Percentiles rank a stretch among this genome's conserved stretches.
Evolutionary conservation across 805 yeast species (phyloP).

Genomic region (Pichia gijzeniarum): DNA sequence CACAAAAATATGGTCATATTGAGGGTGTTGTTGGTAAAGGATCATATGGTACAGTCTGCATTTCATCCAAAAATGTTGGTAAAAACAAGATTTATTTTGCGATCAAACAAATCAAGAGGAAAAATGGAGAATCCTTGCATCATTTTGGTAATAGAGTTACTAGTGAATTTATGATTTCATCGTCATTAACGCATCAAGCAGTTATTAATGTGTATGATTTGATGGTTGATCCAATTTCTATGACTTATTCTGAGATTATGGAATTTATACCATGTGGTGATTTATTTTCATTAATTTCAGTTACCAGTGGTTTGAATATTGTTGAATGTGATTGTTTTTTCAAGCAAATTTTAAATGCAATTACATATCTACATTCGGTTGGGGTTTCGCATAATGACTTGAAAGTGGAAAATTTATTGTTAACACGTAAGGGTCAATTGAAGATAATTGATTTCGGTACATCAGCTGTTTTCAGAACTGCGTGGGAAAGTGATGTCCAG

Average conservation of each 20-base stretch:
- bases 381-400: conserved; percentile 94
- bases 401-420: conserved; percentile 78
- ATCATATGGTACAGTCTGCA: conserved; percentile 42
- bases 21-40: conserved; percentile 45
- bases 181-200: conserved; percentile 67
- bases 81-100: conserved; percentile 49
- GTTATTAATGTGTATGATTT: conserved; percentile 74
- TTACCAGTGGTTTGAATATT: conserved; percentile 47
- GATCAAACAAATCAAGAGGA: conserved; percentile 66
- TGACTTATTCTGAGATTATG: conserved; percentile 85
- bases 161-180: conserved; percentile 85
- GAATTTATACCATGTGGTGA: conserved; percentile 92
- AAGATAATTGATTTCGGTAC: conserved; percentile 87
- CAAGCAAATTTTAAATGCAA: conserved; percentile 79
- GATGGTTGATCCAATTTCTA: conserved; percentile 62
- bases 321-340: conserved; percentile 83
- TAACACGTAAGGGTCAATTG: conserved; percentile 59
- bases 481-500: conserved; percentile 76
- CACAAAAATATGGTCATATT: conserved; percentile 44
- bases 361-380: conserved; percentile 78
- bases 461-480: conserved; percentile 82
- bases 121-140: conserved; percentile 49
- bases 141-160: conserved; percentile 68
- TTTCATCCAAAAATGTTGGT: conserved; percentile 37
- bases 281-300: conserved; percentile 51